Conservation (phyloP, 306 rosid genomes). For the Pueraria montana region DNA sequence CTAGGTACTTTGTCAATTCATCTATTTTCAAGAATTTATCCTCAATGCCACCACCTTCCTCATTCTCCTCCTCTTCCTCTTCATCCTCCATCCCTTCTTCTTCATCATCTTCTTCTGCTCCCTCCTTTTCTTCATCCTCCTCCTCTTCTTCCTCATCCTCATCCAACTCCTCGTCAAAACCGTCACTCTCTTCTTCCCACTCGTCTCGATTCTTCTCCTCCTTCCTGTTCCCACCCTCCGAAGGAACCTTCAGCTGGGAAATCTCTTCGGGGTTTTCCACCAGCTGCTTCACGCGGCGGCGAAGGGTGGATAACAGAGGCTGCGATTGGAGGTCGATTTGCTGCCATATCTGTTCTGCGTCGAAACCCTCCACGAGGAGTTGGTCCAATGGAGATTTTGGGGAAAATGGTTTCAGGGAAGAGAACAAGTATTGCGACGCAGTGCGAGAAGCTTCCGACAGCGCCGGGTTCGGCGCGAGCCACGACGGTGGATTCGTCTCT, state of each 20-base stretch:
- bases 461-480: conserved; percentile 62
- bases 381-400: conserved; percentile 77
- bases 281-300: conserved; percentile 73
- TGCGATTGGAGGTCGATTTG: conserved; percentile 90
- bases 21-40: conserved; percentile 78
- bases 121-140: conserved; percentile 37
- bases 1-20: conserved; percentile 74
- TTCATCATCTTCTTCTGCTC: conserved; percentile 17
- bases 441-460: conserved; percentile 74
- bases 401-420: conserved; percentile 69
- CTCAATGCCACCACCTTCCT: conserved; percentile 68
- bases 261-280: conserved; percentile 68
- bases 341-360: conserved; percentile 98
- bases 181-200: conserved; percentile 53
- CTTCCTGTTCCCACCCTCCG: conserved; percentile 44
- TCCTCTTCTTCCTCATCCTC: conserved; percentile 59
- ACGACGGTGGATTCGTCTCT: conserved; percentile 66
- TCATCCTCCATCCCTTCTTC: conserved; percentile 27
- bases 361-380: conserved; percentile 84
- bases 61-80: conserved; percentile 16
- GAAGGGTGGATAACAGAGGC: conserved; percentile 72
- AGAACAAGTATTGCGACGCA: conserved; percentile 75
- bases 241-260: conserved; percentile 51
- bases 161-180: conserved; percentile 63
- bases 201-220: conserved; percentile 1